These are phyloP conservation scores for Chamaenerion angustifolium DNA, from an alignment of 345 rosid species.

Conservation along the genomic window DNA sequence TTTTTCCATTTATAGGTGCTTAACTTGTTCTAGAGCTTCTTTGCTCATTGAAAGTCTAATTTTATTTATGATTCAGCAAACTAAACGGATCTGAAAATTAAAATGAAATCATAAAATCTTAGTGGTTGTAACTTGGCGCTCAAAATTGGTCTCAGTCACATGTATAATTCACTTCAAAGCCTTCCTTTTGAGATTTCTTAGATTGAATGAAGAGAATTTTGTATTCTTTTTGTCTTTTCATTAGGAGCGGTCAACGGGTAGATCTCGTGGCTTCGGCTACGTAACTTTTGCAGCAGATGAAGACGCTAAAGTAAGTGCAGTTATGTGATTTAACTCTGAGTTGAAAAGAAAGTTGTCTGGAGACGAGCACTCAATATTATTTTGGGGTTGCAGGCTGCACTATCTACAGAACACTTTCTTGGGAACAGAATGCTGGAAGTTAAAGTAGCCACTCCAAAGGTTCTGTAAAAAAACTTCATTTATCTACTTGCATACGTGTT, in stretches of 20 bases:
- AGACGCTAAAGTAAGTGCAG: conserved; percentile 57
- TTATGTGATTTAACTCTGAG: neutral
- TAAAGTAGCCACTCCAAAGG: conserved; percentile 95
- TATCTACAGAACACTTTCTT: conserved; percentile 68
- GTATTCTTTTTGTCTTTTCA: conserved; percentile 6
- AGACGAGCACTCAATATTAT: neutral
- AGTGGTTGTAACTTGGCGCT: too few relatives aligned
- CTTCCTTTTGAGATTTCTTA: neutral
- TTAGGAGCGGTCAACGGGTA: conserved; percentile 66
- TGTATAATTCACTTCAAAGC: neutral
- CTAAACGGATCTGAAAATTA: too few relatives aligned
- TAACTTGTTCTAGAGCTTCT: too few relatives aligned
- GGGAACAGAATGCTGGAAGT: conserved; percentile 87
- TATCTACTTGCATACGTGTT: neutral
- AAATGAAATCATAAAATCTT: too few relatives aligned
- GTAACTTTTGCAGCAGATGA: conserved; percentile 68
- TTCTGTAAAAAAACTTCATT: conserved; percentile 8
- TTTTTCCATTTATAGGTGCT: too few relatives aligned
- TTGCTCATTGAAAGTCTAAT: too few relatives aligned
- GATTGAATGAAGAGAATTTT: conserved; percentile 1
- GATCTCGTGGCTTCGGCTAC: conserved; percentile 97
- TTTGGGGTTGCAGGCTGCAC: conserved; percentile 34
- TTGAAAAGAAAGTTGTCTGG: neutral
- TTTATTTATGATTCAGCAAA: too few relatives aligned
- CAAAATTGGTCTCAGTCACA: too few relatives aligned